Evolutionary conservation across 2,329 filamentous ascomycete genomes (phyloP), one percentile per base, ranked within the genome.

Genomic region (Aspergillus tubingensis): DNA sequence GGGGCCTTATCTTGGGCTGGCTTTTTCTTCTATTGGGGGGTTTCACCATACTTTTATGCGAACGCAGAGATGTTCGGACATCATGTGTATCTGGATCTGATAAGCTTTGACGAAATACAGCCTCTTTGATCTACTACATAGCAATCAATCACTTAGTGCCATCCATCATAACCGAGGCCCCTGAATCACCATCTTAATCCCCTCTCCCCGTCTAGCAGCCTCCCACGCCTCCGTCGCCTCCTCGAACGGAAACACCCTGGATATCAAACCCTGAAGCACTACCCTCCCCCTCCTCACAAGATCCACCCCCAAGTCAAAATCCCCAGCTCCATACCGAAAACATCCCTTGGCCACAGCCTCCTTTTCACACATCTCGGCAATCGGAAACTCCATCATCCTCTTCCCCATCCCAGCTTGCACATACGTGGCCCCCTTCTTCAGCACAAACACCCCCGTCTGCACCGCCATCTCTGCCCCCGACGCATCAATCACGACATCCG

Each of bases 401-500:
- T 75, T 72, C 3, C 67, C 68, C 54, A 80, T 68, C 3, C 78
- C 71, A 52, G 65, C 69, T 59, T 75, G 70, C 5, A 72, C 67
- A 61, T 62, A 71, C 11, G 59, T 60, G 5, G 68, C 70, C 5
- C 68, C 70, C 6, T 59, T 59, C 21, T 65, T 61, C 11, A 70
- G 61, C 8, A 65, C 68, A 65, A 78, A 73, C 6, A 81, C 60
- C 59, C 79, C 79, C 2, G 76, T 76, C 51, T 79, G 77, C 23
- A 79, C 74, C 43, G 80, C 76, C 10, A 72, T 72, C 30, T 74
- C 71, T 0, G 77, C 77, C 8, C 79, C 79, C 5, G 77, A 74
- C 2, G 78, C 77, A 62, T 77, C 67, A 15, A 79, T 76, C 41
- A 75, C 74, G 5, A 77, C 69, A 54, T 47, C 43, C 2, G 39